A percentile compares a stretch with the other conserved stretches of the same genome.
These are phyloP conservation scores for Linaria vulgaris DNA, from an alignment of 257 asterid species.

Conservation along the genomic window DNA sequence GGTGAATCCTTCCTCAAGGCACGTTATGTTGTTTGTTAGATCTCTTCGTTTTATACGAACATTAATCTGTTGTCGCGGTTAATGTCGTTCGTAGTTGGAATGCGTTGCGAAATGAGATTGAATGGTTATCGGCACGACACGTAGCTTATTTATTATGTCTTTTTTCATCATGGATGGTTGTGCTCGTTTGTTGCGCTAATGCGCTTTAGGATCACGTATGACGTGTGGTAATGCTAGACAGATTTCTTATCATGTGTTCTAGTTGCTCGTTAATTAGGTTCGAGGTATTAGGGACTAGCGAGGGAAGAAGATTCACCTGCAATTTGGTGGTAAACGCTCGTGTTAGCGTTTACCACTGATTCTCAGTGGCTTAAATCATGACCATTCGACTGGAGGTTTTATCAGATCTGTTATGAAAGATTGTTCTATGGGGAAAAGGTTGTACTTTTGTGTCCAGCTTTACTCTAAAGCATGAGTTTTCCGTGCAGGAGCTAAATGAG, in stretches of 20 bases:
- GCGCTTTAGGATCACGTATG: too few species aligned
- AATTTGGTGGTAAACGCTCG: not conserved
- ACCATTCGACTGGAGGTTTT: constrained; percentile 5
- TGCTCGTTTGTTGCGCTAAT: not conserved
- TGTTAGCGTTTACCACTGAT: not conserved
- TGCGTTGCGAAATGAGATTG: constrained; percentile 13
- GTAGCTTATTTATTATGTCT: not conserved
- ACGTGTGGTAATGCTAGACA: too few species aligned
- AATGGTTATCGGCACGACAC: constrained; percentile 3
- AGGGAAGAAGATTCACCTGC: not conserved
- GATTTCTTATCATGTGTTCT: not conserved
- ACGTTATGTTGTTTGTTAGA: too few species aligned
- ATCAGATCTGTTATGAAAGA: too few species aligned
- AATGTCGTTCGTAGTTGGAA: not conserved
- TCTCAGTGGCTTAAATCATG: constrained; percentile 2
- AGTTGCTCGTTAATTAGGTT: constrained; percentile 18
- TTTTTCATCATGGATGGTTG: not conserved
- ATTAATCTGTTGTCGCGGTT: not conserved
- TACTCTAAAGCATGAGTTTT: constrained; percentile 9
- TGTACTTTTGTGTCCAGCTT: not conserved
- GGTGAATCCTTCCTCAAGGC: constrained; percentile 76
- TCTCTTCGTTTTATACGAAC: too few species aligned
- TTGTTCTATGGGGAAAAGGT: too few species aligned
- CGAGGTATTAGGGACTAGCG: not conserved
- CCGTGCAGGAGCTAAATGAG: constrained; percentile 55